Evolutionary conservation across 352 stramenopile species (phyloP), one percentile per base, ranked within the genome.

Genomic region (Pythium biforme): DNA sequence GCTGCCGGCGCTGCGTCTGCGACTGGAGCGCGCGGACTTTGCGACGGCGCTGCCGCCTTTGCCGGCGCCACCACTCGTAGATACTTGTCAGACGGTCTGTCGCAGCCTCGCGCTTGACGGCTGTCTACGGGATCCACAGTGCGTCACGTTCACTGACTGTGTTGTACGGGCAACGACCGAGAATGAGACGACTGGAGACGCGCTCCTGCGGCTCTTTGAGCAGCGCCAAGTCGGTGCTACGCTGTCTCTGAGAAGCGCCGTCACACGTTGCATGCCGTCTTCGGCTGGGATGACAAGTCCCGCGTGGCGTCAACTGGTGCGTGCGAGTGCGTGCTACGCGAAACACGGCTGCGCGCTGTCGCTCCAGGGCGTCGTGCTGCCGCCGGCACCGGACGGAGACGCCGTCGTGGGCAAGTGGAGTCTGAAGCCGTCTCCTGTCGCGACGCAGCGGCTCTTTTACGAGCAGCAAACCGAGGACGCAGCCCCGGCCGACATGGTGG

Each of bases 111-210:
- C 74, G 9, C 61, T 88, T 4, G 64, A 84, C 39, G 67, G 66
- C 8, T 88, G 79, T 62, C 69, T 88, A 14, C 76, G 79, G 10
- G 76, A 88, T 47, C 50, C 70, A 1, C 57, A 65, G 27, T 88
- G 79, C 37, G 74, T 78, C 4, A 70, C 71, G 39, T 81, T 80
- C 64, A 83, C 76, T 12, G 76, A 86, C 43, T 88, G 79, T 54
- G 70, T 88, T 17, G 57, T 72, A 39, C 70, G 77, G 1, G 53
- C 40, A 1, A 17, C 31, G n/a, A 26, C 26, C 2, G 23, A 26
- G 22, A 22, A 19, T 9, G 27, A 29, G 22, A 2, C 55, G 20
- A 19, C 37, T 5, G 73, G 68, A 10, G 76, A 88, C 33, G 60
- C 51, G 0, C 61, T 88, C 12, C 40, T 86, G n/a, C 39, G 58